Conservation (phyloP, 2,329 filamentous ascomycete genomes). For the Colletotrichum cordylinicola region DNA sequence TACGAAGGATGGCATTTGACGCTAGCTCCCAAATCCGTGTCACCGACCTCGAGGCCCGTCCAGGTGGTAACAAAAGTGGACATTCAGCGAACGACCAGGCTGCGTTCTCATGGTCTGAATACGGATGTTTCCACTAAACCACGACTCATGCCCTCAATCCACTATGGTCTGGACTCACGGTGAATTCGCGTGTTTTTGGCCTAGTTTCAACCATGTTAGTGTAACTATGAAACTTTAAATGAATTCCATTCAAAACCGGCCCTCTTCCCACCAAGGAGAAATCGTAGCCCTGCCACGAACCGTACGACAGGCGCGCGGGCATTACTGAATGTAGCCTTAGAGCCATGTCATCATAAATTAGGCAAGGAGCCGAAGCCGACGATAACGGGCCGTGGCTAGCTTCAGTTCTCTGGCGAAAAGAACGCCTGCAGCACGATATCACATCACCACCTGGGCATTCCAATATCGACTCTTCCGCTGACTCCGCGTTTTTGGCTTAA, state of each 20-base stretch:
- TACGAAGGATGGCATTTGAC: not conserved
- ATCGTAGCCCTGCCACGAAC: not conserved
- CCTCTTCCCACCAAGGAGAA: slow-evolving; percentile 3
- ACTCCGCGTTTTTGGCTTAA: not conserved
- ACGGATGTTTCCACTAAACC: not conserved
- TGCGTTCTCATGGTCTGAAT: not conserved
- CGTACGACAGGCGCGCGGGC: not conserved
- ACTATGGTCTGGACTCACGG: slow-evolving; percentile 1
- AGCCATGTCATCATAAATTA: not conserved
- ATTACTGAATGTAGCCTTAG: not conserved
- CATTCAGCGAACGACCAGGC: not conserved
- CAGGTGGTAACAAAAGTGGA: not conserved
- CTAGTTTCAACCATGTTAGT: not conserved
- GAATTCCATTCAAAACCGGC: not conserved
- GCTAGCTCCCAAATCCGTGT: not conserved
- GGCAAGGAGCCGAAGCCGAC: not conserved
- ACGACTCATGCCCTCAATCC: slow-evolving; percentile 3
- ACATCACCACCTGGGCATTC: not conserved
- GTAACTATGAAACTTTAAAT: not conserved
- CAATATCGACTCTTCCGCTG: not conserved
- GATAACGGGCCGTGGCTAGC: not conserved
- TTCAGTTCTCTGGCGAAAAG: not conserved
- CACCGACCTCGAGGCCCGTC: not conserved
- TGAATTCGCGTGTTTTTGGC: not conserved
- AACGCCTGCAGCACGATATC: not conserved